These are phyloP conservation scores for Tricholoma sp. DNA, from an alignment of 768 basidiomycete species.

Conservation along the genomic window DNA sequence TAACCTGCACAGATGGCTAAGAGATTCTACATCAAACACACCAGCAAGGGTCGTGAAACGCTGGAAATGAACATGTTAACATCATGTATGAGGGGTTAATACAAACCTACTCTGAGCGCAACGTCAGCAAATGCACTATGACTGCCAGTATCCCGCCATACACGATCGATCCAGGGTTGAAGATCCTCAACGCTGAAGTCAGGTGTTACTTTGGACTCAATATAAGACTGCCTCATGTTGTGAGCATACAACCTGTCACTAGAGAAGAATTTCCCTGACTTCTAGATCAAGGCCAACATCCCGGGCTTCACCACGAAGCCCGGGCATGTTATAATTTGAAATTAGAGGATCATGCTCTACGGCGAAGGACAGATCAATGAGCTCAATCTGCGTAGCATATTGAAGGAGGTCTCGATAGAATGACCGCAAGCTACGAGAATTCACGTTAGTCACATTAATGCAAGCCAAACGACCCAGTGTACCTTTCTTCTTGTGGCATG, in stretches of 20 bases:
- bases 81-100: not conserved
- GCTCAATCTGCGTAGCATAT: constrained; percentile 45
- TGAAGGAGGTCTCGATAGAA: constrained; percentile 48
- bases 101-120: constrained; percentile 46
- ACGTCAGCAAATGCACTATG: constrained; percentile 56
- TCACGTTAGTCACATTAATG: not conserved
- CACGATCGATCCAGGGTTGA: constrained; percentile 34
- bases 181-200: constrained; percentile 40
- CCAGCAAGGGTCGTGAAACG: constrained; percentile 49
- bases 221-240: constrained; percentile 36
- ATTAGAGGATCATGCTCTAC: constrained; percentile 47
- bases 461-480: constrained; percentile 6
- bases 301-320: constrained; percentile 53
- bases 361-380: constrained; percentile 52
- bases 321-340: constrained; percentile 41
- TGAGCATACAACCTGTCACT: constrained; percentile 4
- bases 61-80: constrained; percentile 30
- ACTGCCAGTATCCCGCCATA: constrained; percentile 51
- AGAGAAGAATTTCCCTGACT: constrained; percentile 30
- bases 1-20: constrained; percentile 66
- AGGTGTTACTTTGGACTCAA: constrained; percentile 52
- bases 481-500: constrained; percentile 23
- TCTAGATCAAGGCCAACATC: constrained; percentile 56
- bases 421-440: constrained; percentile 21
- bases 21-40: constrained; percentile 57